Conservation (phyloP, 2,329 filamentous ascomycete genomes). For the Septoria petroselini region DNA sequence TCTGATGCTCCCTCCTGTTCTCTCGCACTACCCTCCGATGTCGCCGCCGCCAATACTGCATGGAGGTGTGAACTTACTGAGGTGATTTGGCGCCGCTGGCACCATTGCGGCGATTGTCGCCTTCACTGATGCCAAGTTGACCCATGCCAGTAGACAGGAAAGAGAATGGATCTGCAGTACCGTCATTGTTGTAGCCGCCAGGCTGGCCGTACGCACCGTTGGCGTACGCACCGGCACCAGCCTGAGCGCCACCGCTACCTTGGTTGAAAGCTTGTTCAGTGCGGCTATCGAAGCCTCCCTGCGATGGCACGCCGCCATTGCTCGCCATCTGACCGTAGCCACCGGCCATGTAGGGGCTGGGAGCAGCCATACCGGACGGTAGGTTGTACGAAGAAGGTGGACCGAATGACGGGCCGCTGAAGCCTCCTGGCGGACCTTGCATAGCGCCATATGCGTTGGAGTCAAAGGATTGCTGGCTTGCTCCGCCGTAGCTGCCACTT, state of each 20-base stretch:
- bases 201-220: constrained; percentile 57
- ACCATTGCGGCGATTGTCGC: constrained; percentile 45
- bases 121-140: constrained; percentile 66
- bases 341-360: constrained; percentile 78
- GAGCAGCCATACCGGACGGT: constrained; percentile 78
- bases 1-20: constrained; percentile 14
- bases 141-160: constrained; percentile 74
- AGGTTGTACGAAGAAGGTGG: constrained; percentile 86
- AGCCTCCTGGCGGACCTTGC: constrained; percentile 53
- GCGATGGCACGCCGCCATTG: constrained; percentile 71
- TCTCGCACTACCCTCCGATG: constrained; percentile 1
- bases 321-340: constrained; percentile 59
- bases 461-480: constrained; percentile 13
- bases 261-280: constrained; percentile 84
- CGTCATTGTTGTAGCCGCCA: constrained; percentile 47
- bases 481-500: constrained; percentile 69
- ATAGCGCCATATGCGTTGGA: constrained; percentile 45
- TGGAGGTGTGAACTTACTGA: constrained; percentile 28
- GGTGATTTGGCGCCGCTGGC: constrained; percentile 35
- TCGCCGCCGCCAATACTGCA: background rate
- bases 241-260: constrained; percentile 74
- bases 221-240: constrained; percentile 54
- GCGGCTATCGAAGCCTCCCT: constrained; percentile 77
- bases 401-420: constrained; percentile 74
- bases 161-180: constrained; percentile 72